Conservation (phyloP, 768 basidiomycete genomes). For the Amanita muscaria region DNA sequence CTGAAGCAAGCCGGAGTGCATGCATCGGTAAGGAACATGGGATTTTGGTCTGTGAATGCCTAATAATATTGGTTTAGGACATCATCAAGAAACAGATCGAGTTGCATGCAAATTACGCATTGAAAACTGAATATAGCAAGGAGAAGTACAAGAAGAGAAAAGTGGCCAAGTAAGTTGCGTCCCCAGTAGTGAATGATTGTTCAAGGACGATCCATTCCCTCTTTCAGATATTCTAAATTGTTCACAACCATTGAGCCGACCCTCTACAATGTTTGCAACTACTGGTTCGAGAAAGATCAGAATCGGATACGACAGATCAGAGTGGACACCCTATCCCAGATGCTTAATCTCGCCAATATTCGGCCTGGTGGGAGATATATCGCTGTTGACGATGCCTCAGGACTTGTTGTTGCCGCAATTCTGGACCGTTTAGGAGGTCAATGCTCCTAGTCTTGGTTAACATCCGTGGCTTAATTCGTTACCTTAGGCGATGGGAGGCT, state of each 20-base stretch:
- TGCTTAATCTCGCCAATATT: slow-evolving; percentile 76
- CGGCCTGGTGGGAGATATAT: slow-evolving; percentile 82
- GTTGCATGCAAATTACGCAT: slow-evolving; percentile 80
- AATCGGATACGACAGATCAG: slow-evolving; percentile 76
- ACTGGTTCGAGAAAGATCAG: slow-evolving; percentile 83
- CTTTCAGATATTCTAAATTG: slow-evolving; percentile 68
- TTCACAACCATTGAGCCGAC: slow-evolving; percentile 88
- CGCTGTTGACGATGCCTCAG: slow-evolving; percentile 87
- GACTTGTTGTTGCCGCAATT: slow-evolving; percentile 76
- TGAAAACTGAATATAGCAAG: slow-evolving; percentile 98
- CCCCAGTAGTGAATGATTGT: neutral
- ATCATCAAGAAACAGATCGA: slow-evolving; percentile 94
- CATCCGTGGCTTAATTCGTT: too few relatives aligned
- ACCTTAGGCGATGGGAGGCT: slow-evolving; percentile 71
- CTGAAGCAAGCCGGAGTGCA: slow-evolving; percentile 77
- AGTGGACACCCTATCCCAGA: slow-evolving; percentile 80
- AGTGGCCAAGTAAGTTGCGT: slow-evolving; percentile 75
- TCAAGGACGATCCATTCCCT: neutral
- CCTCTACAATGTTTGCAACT: slow-evolving; percentile 77
- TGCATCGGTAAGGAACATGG: slow-evolving; percentile 46
- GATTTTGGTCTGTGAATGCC: slow-evolving; percentile 11
- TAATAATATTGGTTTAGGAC: slow-evolving; percentile 44
- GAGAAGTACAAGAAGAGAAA: slow-evolving; percentile 97
- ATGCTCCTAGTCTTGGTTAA: too few relatives aligned
- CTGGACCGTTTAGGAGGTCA: slow-evolving; percentile 87